Evolutionary conservation across 2,329 filamentous ascomycete genomes (phyloP).

Genomic region (Passalora sequoiae): DNA sequence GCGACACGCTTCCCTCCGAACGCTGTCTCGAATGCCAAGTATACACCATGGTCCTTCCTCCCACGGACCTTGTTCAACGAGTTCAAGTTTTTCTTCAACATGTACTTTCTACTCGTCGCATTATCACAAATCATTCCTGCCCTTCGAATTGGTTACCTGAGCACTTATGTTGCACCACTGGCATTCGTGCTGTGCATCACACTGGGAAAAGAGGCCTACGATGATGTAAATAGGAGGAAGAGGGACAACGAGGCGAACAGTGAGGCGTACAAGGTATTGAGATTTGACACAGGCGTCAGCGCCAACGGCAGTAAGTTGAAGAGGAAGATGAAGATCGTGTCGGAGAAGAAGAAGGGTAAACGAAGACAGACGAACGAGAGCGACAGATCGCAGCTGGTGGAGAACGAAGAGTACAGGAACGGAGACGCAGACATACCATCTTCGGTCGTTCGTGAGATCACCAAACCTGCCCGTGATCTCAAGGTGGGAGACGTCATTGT

Average conservation of each 20-base stretch:
- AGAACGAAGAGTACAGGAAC: constrained; percentile 60
- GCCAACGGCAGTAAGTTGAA: constrained; percentile 26
- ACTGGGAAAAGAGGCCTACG: constrained; percentile 89
- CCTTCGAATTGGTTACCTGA: constrained; percentile 86
- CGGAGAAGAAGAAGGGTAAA: constrained; percentile 32
- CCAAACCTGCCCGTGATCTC: constrained; percentile 78
- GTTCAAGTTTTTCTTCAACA: constrained; percentile 99
- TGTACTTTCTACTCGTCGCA: constrained; percentile 95
- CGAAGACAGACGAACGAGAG: constrained; percentile 21
- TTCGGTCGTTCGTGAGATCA: constrained; percentile 54
- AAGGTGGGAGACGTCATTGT: constrained; percentile 96
- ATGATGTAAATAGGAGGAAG: constrained; percentile 80
- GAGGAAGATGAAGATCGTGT: constrained; percentile 29
- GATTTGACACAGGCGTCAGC: constrained; percentile 53
- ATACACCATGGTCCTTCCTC: constrained; percentile 89
- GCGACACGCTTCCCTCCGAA: constrained; percentile 78
- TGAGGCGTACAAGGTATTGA: constrained; percentile 75
- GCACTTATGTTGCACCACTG: constrained; percentile 87
- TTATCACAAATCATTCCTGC: constrained; percentile 87
- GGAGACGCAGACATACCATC: constrained; percentile 35
- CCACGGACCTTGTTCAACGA: constrained; percentile 96
- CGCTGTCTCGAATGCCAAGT: constrained; percentile 93
- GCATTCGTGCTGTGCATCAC: constrained; percentile 90
- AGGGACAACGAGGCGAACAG: constrained; percentile 93
- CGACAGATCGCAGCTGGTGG: constrained; percentile 57